These are phyloP conservation scores for Rauvolfia tetraphylla DNA, from an alignment of 257 asterid genomes.

Conservation along the genomic window DNA sequence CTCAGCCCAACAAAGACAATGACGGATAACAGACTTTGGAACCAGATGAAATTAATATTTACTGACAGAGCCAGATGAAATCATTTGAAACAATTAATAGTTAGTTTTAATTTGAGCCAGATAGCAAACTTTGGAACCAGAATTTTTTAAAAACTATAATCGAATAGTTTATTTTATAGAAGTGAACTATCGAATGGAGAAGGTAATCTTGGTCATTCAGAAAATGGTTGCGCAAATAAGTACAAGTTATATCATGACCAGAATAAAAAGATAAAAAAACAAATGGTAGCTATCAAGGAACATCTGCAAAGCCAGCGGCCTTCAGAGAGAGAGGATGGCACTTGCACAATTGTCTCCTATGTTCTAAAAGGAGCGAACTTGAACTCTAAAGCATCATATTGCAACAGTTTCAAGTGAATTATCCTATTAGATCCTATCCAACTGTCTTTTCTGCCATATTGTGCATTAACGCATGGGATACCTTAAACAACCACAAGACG, in stretches of 20 bases:
- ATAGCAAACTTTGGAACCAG: background rate
- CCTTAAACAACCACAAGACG: background rate
- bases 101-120: no score
- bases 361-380: background rate
- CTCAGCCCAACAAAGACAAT: background rate
- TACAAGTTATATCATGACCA: background rate
- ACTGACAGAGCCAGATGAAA: no score
- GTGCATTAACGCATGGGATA: background rate
- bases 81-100: no score
- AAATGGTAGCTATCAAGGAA: background rate
- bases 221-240: background rate
- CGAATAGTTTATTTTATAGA: background rate
- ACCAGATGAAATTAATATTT: no score
- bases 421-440: background rate
- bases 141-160: background rate
- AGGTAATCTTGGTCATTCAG: background rate
- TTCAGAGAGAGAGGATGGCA: background rate
- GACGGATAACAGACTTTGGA: no score
- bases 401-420: background rate
- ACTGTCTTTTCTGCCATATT: background rate
- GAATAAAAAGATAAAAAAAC: background rate
- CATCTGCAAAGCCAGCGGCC: background rate
- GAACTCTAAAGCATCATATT: background rate
- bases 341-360: background rate
- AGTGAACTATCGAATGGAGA: background rate